phyloP scores from a whole-genome alignment of 257 asterid genomes.

The Nicotiana tabacum region DNA sequence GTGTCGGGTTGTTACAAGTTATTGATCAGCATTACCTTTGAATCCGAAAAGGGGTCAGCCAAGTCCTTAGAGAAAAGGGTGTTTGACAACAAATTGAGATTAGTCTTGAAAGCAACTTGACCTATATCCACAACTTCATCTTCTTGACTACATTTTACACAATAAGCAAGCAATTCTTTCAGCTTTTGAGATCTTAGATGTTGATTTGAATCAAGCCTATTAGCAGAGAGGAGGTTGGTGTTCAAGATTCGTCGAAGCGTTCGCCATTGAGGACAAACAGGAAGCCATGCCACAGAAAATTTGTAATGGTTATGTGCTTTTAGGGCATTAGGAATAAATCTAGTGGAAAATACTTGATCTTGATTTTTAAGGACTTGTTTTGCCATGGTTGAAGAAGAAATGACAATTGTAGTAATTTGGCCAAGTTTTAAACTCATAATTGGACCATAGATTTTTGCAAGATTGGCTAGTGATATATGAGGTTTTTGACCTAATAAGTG shows the following conservation, averaged over 20 bases:
- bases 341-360: slow-evolving; percentile 12
- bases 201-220: slow-evolving; percentile 29
- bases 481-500: slow-evolving; percentile 3
- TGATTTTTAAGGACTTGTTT: slow-evolving; percentile 13
- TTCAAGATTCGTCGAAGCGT: slow-evolving; percentile 12
- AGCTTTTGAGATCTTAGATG: slow-evolving; percentile 40
- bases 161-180: slow-evolving; percentile 49
- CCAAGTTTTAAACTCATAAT: slow-evolving; percentile 13
- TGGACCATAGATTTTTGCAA: slow-evolving; percentile 26
- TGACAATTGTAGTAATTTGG: slow-evolving; percentile 2
- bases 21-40: slow-evolving; percentile 21
- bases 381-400: slow-evolving; percentile 12
- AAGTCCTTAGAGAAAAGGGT: slow-evolving; percentile 49
- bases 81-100: slow-evolving; percentile 42
- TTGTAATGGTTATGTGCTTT: slow-evolving; percentile 15
- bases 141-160: slow-evolving; percentile 31
- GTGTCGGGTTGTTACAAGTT: not conserved
- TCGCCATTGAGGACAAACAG: slow-evolving; percentile 20
- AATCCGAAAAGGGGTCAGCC: slow-evolving; percentile 45
- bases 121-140: slow-evolving; percentile 49
- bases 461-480: not conserved
- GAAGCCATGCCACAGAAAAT: slow-evolving; percentile 17
- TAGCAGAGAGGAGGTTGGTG: slow-evolving; percentile 35
- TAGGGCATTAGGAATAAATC: slow-evolving; percentile 15
- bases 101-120: slow-evolving; percentile 18